phyloP scores from a whole-genome alignment of 2,329 filamentous ascomycete species.

The Sporothrix globosa region DNA sequence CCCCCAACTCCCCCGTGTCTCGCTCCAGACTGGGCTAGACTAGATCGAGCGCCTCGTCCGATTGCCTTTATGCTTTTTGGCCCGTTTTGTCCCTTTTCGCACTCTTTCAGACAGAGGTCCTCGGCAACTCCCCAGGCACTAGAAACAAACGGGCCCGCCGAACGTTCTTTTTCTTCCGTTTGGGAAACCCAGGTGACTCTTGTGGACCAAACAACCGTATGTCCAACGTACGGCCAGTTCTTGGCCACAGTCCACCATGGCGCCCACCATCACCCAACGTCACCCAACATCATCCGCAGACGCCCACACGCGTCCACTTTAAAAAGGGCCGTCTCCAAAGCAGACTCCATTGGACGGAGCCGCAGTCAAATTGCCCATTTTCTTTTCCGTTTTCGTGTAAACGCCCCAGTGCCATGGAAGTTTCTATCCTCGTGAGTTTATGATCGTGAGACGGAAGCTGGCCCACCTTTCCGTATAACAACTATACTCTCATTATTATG shows the following conservation, averaged over 20 bases:
- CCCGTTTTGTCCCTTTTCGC: no score
- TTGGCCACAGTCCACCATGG: not conserved
- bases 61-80: slow-evolving; percentile 6
- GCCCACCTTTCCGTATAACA: not conserved
- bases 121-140: not conserved
- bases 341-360: not conserved
- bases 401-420: not conserved
- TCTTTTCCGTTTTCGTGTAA: slow-evolving; percentile 1
- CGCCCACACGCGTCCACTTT: not conserved
- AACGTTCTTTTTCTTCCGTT: not conserved
- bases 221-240: not conserved
- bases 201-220: no score
- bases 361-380: not conserved
- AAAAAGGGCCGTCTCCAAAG: slow-evolving; percentile 9
- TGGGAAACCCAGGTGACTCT: not conserved
- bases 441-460: slow-evolving; percentile 7
- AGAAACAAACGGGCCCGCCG: not conserved
- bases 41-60: slow-evolving; percentile 16
- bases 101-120: no score
- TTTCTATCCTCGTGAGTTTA: not conserved
- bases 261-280: no score
- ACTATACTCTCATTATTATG: no score
- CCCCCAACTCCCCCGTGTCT: not conserved
- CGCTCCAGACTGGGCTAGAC: slow-evolving; percentile 5
- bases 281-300: no score